Base-by-base conservation (phyloP, 495 filamentous ascomycete genomes). In the Hapsidospora chrysogenum region DNA sequence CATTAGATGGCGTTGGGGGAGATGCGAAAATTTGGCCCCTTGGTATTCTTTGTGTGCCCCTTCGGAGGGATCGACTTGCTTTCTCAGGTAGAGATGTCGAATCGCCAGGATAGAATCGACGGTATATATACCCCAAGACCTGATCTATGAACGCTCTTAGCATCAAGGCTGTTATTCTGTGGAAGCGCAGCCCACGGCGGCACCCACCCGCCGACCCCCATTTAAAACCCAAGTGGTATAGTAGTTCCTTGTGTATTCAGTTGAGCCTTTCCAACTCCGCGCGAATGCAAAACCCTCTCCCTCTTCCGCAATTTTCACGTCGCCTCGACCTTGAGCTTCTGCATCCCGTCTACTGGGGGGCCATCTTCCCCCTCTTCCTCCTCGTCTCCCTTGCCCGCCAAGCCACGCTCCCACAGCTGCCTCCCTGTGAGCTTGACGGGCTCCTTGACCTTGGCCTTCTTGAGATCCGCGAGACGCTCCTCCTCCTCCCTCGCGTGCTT, bases 361-460 rank as follows among this genome's bases (percentile, higher is more conserved):
- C 5, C 10, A 41, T 62, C 63, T 13, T 60, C 54, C 0, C 63
- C 69, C 17, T 47, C 63, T 29, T 85, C 79, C 42, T 83, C 83
- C 52, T 85, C 78, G 33, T 77, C 80, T 33, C 46, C 64, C 59
- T 78, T 81, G 19, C 74, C 76, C 42, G 63, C 83, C 49, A 92
- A 58, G 7, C 85, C 85, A 33, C 70, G 64, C 61, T 85, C 78
- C 85, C 85, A 93, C 33, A 93, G 53, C 50, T 93, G 75, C 52
- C 61, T 79, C 22, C 85, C 85, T 4, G 82, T 85, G 41, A 92
- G 59, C 51, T 65, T 76, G 0, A 46, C 44, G 10, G 64, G 64
- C 47, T 79, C 75, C 56, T 74, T 77, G 28, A 64, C 60, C 42
- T 51, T 61, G 42, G 76, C 83, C 66, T 80, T 85, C 60, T 72